These are phyloP conservation scores for Coleophoma cylindrospora DNA, from an alignment of 2,329 filamentous ascomycete species.

Conservation along the genomic window DNA sequence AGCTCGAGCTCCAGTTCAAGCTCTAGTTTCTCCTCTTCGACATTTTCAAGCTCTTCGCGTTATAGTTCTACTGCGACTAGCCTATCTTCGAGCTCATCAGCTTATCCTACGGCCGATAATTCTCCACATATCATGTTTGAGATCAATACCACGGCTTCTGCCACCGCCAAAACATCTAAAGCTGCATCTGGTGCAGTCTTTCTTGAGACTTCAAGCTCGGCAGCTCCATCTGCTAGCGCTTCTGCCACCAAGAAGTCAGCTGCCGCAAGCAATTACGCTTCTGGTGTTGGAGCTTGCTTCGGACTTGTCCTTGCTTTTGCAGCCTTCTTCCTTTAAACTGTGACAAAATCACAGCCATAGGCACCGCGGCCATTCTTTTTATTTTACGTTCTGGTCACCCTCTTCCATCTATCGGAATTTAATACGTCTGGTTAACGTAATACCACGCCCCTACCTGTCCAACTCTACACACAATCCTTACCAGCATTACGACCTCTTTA, in stretches of 20 bases:
- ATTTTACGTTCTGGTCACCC: neutral
- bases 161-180: neutral
- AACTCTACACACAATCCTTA: neutral
- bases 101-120: neutral
- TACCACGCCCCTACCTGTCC: slow-evolving; percentile 1
- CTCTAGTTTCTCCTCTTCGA: slow-evolving; percentile 3
- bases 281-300: slow-evolving; percentile 10
- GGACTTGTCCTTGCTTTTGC: slow-evolving; percentile 14
- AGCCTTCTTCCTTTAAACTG: slow-evolving; percentile 15
- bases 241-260: slow-evolving; percentile 12
- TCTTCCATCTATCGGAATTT: slow-evolving; percentile 7
- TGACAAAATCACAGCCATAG: neutral
- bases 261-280: slow-evolving; percentile 10
- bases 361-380: too few species aligned
- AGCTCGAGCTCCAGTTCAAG: slow-evolving; percentile 7
- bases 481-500: neutral
- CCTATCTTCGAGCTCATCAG: neutral
- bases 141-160: slow-evolving; percentile 9
- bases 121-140: slow-evolving; percentile 21
- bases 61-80: neutral
- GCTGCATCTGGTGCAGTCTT: slow-evolving; percentile 3
- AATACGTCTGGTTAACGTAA: slow-evolving; percentile 26
- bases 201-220: neutral
- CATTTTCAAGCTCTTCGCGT: slow-evolving; percentile 2
- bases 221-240: slow-evolving; percentile 4